Base-by-base conservation (phyloP, 2,329 filamentous ascomycete species). In the Ophiostoma triangulosporum region DNA sequence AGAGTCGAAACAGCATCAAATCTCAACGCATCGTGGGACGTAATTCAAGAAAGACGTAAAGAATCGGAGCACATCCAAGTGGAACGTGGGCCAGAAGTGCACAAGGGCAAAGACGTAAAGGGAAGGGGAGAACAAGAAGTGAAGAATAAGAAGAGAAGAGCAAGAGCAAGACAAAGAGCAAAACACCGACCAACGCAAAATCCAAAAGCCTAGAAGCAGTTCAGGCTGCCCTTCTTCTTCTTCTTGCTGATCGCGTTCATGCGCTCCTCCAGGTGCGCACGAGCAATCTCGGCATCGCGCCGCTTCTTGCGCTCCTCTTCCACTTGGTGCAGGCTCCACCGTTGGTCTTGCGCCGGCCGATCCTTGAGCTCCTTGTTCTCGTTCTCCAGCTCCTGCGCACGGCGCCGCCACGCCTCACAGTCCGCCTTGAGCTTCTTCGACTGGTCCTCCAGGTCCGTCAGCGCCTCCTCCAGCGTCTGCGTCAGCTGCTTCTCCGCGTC, bases 301-400 rank as follows among this genome's bases (percentile, higher is more conserved):
- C 93, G 78, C 71, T 95, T 94, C 72, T 88, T 91, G 62, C 91
- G 81, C 76, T 98, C 93, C 69, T 98, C 91, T 67, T 98, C 94
- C 22, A 97, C 88, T 57, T 89, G 87, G 66, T 95, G 88, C 61
- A 97, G 77, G 58, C 80, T 84, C 78, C 78, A 83, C 53, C 80
- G 70, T 64, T 74, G 72, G 63, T 83, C 77, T 54, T 72, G 71
- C 54, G 69, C 68, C 1, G 75, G 69, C 61, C 73, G 73, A 3
- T 78, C 75, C 67, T 76, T 78, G 60, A 83, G 73, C 57, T 82
- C 78, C 67, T 81, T 82, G 58, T 82, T 78, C 74, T 88, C 85
- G 32, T 71, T 65, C 66, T 95, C 89, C 36, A 91, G 75, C 56
- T 84, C 78, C 63, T 74, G 73, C 35, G 88, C 88, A 64, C 93